These are phyloP conservation scores for Trametes coccinea DNA, from an alignment of 768 basidiomycete species.

Conservation along the genomic window DNA sequence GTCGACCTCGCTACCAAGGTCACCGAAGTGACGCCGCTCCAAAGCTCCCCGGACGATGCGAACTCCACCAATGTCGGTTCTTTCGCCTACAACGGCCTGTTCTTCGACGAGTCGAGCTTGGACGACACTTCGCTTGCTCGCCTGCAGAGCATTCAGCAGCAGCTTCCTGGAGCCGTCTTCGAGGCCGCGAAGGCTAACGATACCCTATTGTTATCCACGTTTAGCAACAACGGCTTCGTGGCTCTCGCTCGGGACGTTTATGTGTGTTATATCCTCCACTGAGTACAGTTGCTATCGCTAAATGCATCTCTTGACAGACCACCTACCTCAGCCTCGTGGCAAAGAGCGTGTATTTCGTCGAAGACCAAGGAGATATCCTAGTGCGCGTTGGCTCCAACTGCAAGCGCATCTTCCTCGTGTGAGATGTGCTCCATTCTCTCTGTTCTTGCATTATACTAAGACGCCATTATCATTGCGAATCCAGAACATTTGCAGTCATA, in stretches of 20 bases:
- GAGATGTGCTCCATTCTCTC: slow-evolving; percentile 39
- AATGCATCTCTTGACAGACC: slow-evolving; percentile 31
- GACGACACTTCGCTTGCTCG: slow-evolving; percentile 38
- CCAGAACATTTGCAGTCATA: not conserved
- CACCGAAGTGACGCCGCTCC: slow-evolving; percentile 43
- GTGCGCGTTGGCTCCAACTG: slow-evolving; percentile 46
- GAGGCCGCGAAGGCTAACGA: slow-evolving; percentile 44
- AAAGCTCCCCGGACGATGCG: slow-evolving; percentile 45
- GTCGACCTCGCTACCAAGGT: slow-evolving; percentile 49
- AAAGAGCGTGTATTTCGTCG: slow-evolving; percentile 51
- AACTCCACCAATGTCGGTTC: slow-evolving; percentile 43
- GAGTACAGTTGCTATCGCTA: not conserved
- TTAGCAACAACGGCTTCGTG: slow-evolving; percentile 40
- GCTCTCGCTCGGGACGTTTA: slow-evolving; percentile 45
- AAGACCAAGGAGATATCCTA: slow-evolving; percentile 35
- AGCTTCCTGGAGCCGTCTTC: slow-evolving; percentile 53
- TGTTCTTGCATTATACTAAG: slow-evolving; percentile 29
- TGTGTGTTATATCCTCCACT: slow-evolving; percentile 36
- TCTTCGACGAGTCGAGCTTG: slow-evolving; percentile 44
- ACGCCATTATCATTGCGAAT: not conserved
- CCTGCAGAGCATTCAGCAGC: slow-evolving; percentile 45
- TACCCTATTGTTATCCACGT: slow-evolving; percentile 41
- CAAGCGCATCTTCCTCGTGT: slow-evolving; percentile 53
- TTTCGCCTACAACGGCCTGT: slow-evolving; percentile 54
- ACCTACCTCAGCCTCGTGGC: slow-evolving; percentile 53